Conservation (phyloP, 2,329 filamentous ascomycete species). For the Tricladium varicosporioides region DNA sequence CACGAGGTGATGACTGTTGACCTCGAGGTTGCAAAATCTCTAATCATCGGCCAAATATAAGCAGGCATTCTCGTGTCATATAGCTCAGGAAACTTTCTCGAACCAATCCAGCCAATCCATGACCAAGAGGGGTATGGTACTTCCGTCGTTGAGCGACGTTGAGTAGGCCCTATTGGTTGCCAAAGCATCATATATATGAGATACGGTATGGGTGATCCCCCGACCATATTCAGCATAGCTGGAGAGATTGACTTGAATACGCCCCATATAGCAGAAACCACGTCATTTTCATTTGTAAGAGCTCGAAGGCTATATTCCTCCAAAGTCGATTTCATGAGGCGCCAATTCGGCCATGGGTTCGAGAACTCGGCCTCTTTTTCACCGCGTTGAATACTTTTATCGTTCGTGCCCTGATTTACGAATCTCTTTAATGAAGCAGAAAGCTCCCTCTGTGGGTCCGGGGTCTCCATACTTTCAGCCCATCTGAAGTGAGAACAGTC, state of each 20-base stretch:
- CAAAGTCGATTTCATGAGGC: not conserved
- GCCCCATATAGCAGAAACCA: not conserved
- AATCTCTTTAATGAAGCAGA: not conserved
- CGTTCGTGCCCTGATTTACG: no score
- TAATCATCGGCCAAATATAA: not conserved
- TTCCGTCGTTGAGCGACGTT: not conserved
- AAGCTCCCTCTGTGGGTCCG: not conserved
- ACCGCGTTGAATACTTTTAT: not conserved
- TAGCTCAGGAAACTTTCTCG: not conserved
- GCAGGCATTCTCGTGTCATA: not conserved
- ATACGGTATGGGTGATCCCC: not conserved
- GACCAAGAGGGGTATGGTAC: not conserved
- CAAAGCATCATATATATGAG: not conserved
- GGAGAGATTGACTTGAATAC: not conserved
- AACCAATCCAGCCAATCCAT: not conserved
- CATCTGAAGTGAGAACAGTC: not conserved
- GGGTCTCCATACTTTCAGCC: not conserved
- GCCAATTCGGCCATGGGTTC: not conserved
- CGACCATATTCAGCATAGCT: not conserved
- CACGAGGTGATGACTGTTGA: not conserved
- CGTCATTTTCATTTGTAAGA: not conserved
- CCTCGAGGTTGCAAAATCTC: not conserved
- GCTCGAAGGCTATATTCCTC: not conserved
- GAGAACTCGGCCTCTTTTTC: not conserved
- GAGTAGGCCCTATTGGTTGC: not conserved